Base-by-base conservation (phyloP, 805 yeast genomes). In the Wickerhamomyces ciferrii region DNA sequence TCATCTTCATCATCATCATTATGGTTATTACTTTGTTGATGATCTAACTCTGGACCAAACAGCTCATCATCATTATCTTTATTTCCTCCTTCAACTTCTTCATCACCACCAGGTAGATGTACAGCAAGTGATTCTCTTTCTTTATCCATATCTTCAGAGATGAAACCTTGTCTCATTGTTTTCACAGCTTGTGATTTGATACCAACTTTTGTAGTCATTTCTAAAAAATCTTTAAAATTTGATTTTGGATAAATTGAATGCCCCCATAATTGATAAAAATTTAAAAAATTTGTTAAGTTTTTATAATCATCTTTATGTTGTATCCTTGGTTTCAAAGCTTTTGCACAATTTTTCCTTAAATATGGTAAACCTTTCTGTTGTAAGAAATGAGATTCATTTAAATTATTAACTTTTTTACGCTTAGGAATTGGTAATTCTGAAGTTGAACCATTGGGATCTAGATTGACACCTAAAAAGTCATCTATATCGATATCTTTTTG, bases 221-320 rank as follows among this genome's bases (percentile, higher is more conserved):
- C 69, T 1, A 84, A 65, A 56, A 90, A 82, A 61, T 87, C 95
- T 41, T 70, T 69, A 53, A 90, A 87, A 51, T 78, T 82, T 15
- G 94, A 88, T 66, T 84, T 86, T 5, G 97, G 96, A 58, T 76
- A 88, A 35, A 89, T 55, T 20, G 75, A 69, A 61, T 86, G 92
- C 1, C 84, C 89, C 91, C 92, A 86, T 31, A 81, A 55, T 62
- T 84, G 89, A 60, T 84, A 86, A 34, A 75, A 69, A 27, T 72
- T 72, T 8, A 84, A 60, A 7, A 86, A 60, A 31, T 70, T 65
- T 10, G 71, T 61, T 45, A 81, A 59, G 59, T 80, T 81, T 31
- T 74, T 67, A 46, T 66, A 67, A 54, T 79, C 82, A 49, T 72
- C 74, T 48, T 60, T 69, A 53, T 68, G 65, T 39, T 47, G 53